These are phyloP conservation scores for Cryptomeria japonica DNA, from an alignment of 75 land plant species.

Conservation along the genomic window DNA sequence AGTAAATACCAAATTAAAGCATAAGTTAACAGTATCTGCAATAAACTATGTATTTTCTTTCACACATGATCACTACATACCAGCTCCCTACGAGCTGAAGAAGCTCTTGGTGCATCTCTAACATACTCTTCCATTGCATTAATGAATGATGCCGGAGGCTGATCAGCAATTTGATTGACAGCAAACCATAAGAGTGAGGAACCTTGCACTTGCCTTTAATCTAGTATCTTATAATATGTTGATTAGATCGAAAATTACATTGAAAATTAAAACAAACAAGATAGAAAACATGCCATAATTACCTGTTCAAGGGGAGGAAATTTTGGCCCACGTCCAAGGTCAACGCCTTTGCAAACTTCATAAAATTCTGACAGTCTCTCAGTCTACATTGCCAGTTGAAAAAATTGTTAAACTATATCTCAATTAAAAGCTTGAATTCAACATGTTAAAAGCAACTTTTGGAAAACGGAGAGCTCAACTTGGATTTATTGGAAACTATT, in stretches of 20 bases:
- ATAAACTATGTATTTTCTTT: background rate
- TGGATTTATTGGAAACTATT: too few species aligned
- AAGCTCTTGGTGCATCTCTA: constrained; percentile 71
- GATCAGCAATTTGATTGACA: constrained; percentile 11
- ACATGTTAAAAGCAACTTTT: background rate
- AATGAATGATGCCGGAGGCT: constrained; percentile 90
- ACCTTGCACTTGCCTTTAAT: background rate
- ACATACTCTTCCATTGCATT: constrained; percentile 90
- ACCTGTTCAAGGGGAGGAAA: constrained; percentile 94
- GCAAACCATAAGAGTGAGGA: background rate
- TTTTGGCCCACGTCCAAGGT: constrained; percentile 65
- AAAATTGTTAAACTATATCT: background rate
- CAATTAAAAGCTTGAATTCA: background rate
- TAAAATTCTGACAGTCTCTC: constrained; percentile 80
- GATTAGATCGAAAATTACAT: background rate
- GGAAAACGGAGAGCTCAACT: too few species aligned
- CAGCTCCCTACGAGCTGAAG: constrained; percentile 64
- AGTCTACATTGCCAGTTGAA: constrained; percentile 38
- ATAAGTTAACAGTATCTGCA: background rate
- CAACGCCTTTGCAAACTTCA: constrained; percentile 76
- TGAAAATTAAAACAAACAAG: background rate
- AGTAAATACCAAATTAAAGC: constrained; percentile 3
- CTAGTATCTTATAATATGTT: background rate
- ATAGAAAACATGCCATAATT: background rate
- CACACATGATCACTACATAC: constrained; percentile 19